Evolutionary conservation across 371 early-diverging fungal species (phyloP), one percentile per base, ranked within the genome.

Genomic region (Blakeslea trispora): DNA sequence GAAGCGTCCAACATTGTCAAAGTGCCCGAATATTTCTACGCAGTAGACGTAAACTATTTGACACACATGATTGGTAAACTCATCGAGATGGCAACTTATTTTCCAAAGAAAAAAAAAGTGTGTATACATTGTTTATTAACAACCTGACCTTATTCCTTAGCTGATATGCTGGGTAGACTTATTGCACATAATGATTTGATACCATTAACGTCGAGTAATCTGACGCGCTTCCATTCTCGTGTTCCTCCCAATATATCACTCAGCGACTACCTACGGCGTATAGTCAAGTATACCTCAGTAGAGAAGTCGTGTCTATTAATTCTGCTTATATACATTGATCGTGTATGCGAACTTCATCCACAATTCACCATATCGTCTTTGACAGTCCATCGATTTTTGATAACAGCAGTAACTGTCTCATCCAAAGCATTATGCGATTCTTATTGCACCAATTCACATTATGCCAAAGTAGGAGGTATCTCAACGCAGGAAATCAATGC

Each of bases 221-320:
- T 97, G 15, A 96, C 99, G 5, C 89, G 98, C 28, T 98, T 98
- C 60, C 99, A 98, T 66, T 97, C 97, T 22, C 85, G 97, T 47
- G 91, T 92, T 21, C 86, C 94, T 17, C 97, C 99, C n/a, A 83
- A 81, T 57, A 95, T 96, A 50, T 81, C 88, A 10, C 83, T 95
- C 9, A 58, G 61, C 55, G 92, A 92, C 52, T 94, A 95, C 60
- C 69, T 94, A 45, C 72, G 83, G 32, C 85, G 96, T 23, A 91
- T 95, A 56, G 86, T 92, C 46, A 89, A 89, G 71, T 97, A 93
- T 68, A 93, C 96, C 23, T 88, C 92, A 14, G 73, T 96, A 23
- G 97, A 98, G 66, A 89, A 89, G 24, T 84, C 92, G 1, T 93
- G 91, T 61, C 69, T 98, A 17, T 65, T 97, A 5, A 81, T 93